These are phyloP conservation scores for Rauvolfia tetraphylla DNA, from an alignment of 257 asterid species.

Conservation along the genomic window DNA sequence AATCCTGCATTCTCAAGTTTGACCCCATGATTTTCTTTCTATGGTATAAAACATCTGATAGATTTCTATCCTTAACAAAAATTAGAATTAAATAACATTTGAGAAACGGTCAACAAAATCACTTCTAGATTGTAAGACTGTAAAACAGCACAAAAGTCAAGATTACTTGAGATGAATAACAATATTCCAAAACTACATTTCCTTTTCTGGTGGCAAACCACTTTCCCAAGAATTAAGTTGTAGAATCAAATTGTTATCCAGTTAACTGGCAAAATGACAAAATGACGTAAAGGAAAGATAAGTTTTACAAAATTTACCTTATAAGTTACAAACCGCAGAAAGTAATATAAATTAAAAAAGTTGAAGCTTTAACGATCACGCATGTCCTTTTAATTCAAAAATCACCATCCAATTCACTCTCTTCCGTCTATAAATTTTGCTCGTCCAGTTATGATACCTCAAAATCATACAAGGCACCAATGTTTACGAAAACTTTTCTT, in stretches of 20 bases:
- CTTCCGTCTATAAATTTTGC: neutral
- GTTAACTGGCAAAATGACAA: neutral
- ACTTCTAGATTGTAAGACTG: neutral
- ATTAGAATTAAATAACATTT: neutral
- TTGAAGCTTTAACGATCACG: neutral
- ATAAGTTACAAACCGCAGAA: neutral
- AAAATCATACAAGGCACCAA: neutral
- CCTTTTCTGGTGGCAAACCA: neutral
- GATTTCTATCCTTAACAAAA: neutral
- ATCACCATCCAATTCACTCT: neutral
- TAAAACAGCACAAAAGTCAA: neutral
- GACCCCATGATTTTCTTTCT: neutral
- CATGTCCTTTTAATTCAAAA: neutral
- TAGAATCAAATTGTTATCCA: neutral
- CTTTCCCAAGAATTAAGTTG: neutral
- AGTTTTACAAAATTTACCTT: neutral
- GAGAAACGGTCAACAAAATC: neutral
- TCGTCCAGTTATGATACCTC: neutral
- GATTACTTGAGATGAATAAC: neutral
- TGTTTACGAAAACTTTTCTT: neutral
- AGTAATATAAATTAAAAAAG: neutral
- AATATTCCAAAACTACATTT: neutral
- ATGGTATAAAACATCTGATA: neutral
- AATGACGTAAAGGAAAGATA: neutral
- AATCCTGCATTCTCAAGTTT: neutral